A percentile compares a stretch with the other conserved stretches of the same genome.
These are phyloP conservation scores for Hemerocallis citrina DNA, from an alignment of 106 monocot genomes.

Conservation along the genomic window DNA sequence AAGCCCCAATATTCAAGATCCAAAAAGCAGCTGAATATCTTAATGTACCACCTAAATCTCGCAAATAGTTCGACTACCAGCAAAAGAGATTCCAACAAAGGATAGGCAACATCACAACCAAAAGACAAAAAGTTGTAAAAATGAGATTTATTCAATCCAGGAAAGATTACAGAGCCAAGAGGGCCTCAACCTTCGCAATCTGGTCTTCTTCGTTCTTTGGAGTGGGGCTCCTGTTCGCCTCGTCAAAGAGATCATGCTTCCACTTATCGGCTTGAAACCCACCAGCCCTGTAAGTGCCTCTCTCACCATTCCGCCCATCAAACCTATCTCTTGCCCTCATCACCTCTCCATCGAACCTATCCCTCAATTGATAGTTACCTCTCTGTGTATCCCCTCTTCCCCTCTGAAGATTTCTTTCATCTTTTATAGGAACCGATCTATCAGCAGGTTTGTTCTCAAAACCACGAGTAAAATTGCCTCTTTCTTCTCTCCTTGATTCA, in stretches of 20 bases:
- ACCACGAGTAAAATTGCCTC: conserved; percentile 10
- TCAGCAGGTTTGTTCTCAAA: conserved; percentile 17
- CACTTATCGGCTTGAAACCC: conserved; percentile 59
- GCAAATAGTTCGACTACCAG: too few relatives aligned
- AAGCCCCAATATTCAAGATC: too few relatives aligned
- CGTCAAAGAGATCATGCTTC: conserved; percentile 81
- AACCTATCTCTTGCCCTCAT: conserved; percentile 36
- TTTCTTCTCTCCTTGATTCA: conserved; percentile 37
- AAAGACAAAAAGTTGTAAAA: too few relatives aligned
- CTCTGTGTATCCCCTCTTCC: conserved; percentile 14
- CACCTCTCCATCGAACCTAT: too few relatives aligned
- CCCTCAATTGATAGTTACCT: conserved; percentile 26
- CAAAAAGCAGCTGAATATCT: too few relatives aligned
- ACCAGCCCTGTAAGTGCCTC: conserved; percentile 6
- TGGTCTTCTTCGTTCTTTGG: conserved; percentile 86
- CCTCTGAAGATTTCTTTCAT: conserved; percentile 26
- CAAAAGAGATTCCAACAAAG: too few relatives aligned
- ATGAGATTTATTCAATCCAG: not conserved
- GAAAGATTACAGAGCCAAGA: conserved; percentile 35
- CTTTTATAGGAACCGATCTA: conserved; percentile 5
- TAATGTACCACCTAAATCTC: too few relatives aligned
- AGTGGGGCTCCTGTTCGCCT: conserved; percentile 55
- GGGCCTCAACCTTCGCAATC: conserved; percentile 76
- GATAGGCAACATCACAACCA: too few relatives aligned
- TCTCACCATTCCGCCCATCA: conserved; percentile 16